Percentiles rank a stretch among this genome's conserved stretches.
Conservation (phyloP, 2,329 filamentous ascomycete species). For the Botrytis byssoidea region DNA sequence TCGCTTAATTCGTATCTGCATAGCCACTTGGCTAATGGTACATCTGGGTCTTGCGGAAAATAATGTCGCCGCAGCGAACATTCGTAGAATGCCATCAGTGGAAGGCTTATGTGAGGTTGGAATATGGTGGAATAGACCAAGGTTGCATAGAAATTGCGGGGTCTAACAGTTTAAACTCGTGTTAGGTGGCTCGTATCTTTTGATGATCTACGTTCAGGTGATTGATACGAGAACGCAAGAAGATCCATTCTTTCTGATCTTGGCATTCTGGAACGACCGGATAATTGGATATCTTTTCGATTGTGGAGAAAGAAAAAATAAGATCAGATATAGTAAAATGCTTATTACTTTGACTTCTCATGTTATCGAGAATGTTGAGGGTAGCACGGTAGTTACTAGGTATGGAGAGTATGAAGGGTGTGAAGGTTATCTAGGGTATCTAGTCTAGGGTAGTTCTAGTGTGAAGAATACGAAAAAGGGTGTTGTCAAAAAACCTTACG, state of each 20-base stretch:
- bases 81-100: not conserved
- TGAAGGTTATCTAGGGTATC: not conserved
- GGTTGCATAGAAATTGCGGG: constrained; percentile 15
- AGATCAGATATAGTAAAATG: not conserved
- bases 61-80: not conserved
- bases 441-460: not conserved
- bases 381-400: too few relatives aligned
- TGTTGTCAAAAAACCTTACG: not conserved
- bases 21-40: constrained; percentile 9
- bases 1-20: constrained; percentile 22
- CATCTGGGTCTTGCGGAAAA: constrained; percentile 1
- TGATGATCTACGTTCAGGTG: constrained; percentile 17
- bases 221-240: constrained; percentile 19
- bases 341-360: not conserved
- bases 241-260: not conserved
- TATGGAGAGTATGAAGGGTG: not conserved
- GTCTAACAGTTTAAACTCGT: constrained; percentile 7
- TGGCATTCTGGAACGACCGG: not conserved
- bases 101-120: not conserved
- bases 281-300: not conserved
- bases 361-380: not conserved
- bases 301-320: not conserved
- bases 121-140: not conserved
- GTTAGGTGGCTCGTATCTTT: constrained; percentile 15
- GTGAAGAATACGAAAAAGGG: not conserved